Evolutionary conservation across 2,329 filamentous ascomycete species (phyloP).

Genomic region (Cercospora sp.): DNA sequence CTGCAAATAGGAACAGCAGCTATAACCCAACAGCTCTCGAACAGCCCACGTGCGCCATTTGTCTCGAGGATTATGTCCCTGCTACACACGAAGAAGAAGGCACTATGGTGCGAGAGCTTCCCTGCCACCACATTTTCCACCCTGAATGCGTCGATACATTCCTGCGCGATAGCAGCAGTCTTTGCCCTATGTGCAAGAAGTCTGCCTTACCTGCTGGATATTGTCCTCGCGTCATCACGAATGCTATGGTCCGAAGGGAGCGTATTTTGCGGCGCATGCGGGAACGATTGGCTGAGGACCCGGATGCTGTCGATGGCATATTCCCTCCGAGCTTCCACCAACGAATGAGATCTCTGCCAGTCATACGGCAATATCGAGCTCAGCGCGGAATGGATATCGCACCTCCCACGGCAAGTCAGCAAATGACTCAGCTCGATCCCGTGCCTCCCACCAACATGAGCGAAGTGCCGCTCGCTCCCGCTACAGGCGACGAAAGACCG

Average conservation of each 20-base stretch:
- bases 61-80: constrained; percentile 72
- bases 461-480: not conserved
- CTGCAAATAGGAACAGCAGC: constrained; percentile 19
- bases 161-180: constrained; percentile 71
- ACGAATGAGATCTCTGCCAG: constrained; percentile 15
- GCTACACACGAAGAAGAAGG: constrained; percentile 26
- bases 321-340: constrained; percentile 15
- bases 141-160: constrained; percentile 88
- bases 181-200: constrained; percentile 89
- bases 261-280: constrained; percentile 64
- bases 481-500: not conserved
- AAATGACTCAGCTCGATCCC: constrained; percentile 23
- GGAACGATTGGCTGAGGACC: constrained; percentile 42
- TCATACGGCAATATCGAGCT: constrained; percentile 16
- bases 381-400: constrained; percentile 13
- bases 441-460: not conserved
- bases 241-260: constrained; percentile 82
- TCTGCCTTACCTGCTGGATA: constrained; percentile 70
- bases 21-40: constrained; percentile 50
- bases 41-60: constrained; percentile 87
- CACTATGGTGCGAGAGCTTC: constrained; percentile 75
- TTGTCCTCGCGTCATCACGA: constrained; percentile 65
- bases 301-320: constrained; percentile 14
- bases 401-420: constrained; percentile 22
- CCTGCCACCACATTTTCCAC: constrained; percentile 92